Evolutionary conservation across 2,329 filamentous ascomycete genomes (phyloP), one percentile per base, ranked within the genome.

Genomic region (Alternaria dauci): DNA sequence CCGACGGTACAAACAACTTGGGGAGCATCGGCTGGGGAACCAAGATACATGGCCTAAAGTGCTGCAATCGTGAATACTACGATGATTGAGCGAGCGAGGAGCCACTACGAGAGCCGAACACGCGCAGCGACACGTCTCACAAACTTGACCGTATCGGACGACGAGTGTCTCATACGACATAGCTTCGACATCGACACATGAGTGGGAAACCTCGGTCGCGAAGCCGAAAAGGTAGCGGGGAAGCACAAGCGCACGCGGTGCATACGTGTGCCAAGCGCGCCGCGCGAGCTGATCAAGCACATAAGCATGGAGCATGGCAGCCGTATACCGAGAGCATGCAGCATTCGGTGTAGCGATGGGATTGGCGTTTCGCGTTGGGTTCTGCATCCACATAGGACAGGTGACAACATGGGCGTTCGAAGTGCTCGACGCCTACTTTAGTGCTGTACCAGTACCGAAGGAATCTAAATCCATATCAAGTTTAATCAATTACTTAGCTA

Each of bases 1-100:
- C 73, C 6, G 73, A 74, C 32, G 75, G 75, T 5, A 69, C 72
- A 41, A 77, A 78, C 53, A 77, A 76, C 38, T 64, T 78, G 4
- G 66, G 58, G 2, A 74, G 72, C 46, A 66, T 69, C 8, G 69
- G 64, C 4, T 77, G 75, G 75, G 67, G 66, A 1, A 70, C 65
- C 0, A 61, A 67, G 34, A 74, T 77, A 14, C 72, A 74, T 52
- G 63, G 72, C 18, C 34, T 77, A 12, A 66, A 60, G 18, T 77
- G 75, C 52, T 55, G 55, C 41, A 72, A 76, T 39, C 68, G 67
- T 34, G 47, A 58, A 4, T 41, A 55, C 11, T 43, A 36, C 30
- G 59, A 52, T 23, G 55, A 55, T 30, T 65, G 62, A 67, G 41
- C 26, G 26, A 18, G n/a, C n/a, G 51, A 50, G 1, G 52, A 0